A percentile compares a stretch with the other conserved stretches of the same genome.
phyloP scores from a whole-genome alignment of 495 filamentous ascomycete species.

The Hamigera avellanea region DNA sequence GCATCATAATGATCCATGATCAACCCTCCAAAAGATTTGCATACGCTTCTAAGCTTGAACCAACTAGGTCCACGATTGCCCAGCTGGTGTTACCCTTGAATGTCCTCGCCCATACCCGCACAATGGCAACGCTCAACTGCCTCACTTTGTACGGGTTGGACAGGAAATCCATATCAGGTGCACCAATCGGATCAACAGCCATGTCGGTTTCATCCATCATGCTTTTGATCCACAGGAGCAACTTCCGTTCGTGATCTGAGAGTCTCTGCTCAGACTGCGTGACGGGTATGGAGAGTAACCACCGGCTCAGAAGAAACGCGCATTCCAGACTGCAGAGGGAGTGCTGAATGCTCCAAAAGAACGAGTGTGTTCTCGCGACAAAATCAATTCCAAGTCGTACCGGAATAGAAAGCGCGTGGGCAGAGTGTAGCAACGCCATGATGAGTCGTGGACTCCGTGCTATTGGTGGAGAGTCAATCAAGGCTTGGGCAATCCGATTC shows the following conservation, averaged over 20 bases:
- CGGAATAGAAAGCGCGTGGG: slow-evolving; percentile 42
- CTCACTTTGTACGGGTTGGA: slow-evolving; percentile 33
- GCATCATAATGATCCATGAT: neutral
- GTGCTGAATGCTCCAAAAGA: slow-evolving; percentile 46
- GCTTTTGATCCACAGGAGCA: slow-evolving; percentile 55
- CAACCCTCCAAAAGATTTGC: slow-evolving; percentile 25
- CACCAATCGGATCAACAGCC: slow-evolving; percentile 40
- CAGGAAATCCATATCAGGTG: slow-evolving; percentile 33
- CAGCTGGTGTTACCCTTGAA: slow-evolving; percentile 46
- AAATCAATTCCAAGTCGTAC: slow-evolving; percentile 42
- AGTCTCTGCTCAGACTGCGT: slow-evolving; percentile 33
- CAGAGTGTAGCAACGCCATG: slow-evolving; percentile 40
- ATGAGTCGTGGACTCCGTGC: slow-evolving; percentile 35
- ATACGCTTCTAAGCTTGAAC: slow-evolving; percentile 33
- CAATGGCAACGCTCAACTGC: slow-evolving; percentile 38
- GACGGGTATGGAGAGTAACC: slow-evolving; percentile 37
- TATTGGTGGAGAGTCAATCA: slow-evolving; percentile 28
- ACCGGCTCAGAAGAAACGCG: slow-evolving; percentile 40
- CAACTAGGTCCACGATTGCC: slow-evolving; percentile 41
- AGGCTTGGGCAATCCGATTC: slow-evolving; percentile 27
- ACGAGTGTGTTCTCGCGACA: slow-evolving; percentile 39
- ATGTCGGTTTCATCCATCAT: slow-evolving; percentile 72
- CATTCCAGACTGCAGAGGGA: slow-evolving; percentile 44
- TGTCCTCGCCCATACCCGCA: slow-evolving; percentile 41
- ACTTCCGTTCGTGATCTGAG: slow-evolving; percentile 47